Percentiles rank a stretch among this genome's conserved stretches.
phyloP scores from a whole-genome alignment of 2,329 filamentous ascomycete genomes.

The Penicillium sp. region DNA sequence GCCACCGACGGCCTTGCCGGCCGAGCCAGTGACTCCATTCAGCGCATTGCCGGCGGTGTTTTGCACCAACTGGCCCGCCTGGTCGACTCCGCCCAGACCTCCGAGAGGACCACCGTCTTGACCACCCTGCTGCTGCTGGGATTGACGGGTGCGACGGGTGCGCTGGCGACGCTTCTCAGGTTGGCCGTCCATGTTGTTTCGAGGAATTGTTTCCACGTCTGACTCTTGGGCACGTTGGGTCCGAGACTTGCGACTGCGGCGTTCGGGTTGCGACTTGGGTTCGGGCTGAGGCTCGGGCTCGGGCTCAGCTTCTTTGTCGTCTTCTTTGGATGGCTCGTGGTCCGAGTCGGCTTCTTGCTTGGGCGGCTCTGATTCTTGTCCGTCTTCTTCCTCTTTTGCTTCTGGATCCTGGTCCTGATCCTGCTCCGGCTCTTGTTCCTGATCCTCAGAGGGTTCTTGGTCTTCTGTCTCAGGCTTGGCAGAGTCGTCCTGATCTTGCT shows the following conservation, averaged over 20 bases:
- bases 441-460: background rate
- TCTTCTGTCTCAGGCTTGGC: background rate
- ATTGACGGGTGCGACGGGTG: constrained; percentile 49
- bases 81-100: constrained; percentile 49
- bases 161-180: constrained; percentile 48
- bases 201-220: constrained; percentile 50
- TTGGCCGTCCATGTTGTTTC: constrained; percentile 48
- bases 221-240: constrained; percentile 24
- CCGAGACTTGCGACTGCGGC: constrained; percentile 18
- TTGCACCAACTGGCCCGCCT: constrained; percentile 52
- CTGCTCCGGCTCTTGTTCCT: constrained; percentile 7
- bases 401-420: constrained; percentile 15
- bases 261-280: constrained; percentile 37
- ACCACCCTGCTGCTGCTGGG: constrained; percentile 41
- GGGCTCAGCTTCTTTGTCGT: constrained; percentile 36
- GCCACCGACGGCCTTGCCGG: constrained; percentile 41
- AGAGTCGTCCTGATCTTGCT: constrained; percentile 8
- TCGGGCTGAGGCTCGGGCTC: constrained; percentile 25
- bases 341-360: constrained; percentile 25
- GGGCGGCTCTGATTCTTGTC: constrained; percentile 4
- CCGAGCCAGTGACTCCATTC: constrained; percentile 32
- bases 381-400: constrained; percentile 7
- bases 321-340: constrained; percentile 40
- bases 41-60: constrained; percentile 45
- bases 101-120: constrained; percentile 37